Percentiles rank a stretch among this genome's conserved stretches.
phyloP scores from a whole-genome alignment of 2,329 filamentous ascomycete species.

The Aspergillus melleus region DNA sequence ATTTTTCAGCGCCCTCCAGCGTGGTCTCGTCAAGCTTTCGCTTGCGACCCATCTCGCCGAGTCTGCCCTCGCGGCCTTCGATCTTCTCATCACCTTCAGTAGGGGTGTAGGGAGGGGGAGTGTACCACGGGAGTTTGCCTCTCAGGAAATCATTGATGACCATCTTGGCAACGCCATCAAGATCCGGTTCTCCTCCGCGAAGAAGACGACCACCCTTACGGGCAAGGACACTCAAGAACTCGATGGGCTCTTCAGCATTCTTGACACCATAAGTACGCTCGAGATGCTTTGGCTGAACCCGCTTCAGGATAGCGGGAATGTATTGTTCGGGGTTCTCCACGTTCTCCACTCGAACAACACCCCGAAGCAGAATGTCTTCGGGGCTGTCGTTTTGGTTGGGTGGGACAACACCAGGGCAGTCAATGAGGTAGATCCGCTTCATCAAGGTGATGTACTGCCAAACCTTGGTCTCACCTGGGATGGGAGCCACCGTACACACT shows the following conservation, averaged over 20 bases:
- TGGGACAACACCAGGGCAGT: constrained; percentile 94
- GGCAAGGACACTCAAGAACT: constrained; percentile 84
- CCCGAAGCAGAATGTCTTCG: constrained; percentile 83
- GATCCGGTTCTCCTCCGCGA: constrained; percentile 89
- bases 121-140: constrained; percentile 96
- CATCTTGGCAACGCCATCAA: constrained; percentile 95
- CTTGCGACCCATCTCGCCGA: constrained; percentile 80
- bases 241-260: constrained; percentile 71
- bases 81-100: constrained; percentile 54
- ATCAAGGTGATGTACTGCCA: constrained; percentile 98
- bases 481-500: constrained; percentile 88
- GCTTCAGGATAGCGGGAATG: constrained; percentile 75
- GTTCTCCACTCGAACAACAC: constrained; percentile 91
- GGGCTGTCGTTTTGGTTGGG: constrained; percentile 81
- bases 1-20: constrained; percentile 34
- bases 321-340: constrained; percentile 97
- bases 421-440: constrained; percentile 92
- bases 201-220: constrained; percentile 83
- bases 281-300: constrained; percentile 82
- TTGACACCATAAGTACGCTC: constrained; percentile 90
- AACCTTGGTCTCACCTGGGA: constrained; percentile 94
- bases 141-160: constrained; percentile 94
- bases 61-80: constrained; percentile 72
- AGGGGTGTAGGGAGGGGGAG: constrained; percentile 66
- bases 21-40: constrained; percentile 67